Base-by-base conservation (phyloP, 108 stramenopile species). In the Aurantiochytrium sp. region DNA sequence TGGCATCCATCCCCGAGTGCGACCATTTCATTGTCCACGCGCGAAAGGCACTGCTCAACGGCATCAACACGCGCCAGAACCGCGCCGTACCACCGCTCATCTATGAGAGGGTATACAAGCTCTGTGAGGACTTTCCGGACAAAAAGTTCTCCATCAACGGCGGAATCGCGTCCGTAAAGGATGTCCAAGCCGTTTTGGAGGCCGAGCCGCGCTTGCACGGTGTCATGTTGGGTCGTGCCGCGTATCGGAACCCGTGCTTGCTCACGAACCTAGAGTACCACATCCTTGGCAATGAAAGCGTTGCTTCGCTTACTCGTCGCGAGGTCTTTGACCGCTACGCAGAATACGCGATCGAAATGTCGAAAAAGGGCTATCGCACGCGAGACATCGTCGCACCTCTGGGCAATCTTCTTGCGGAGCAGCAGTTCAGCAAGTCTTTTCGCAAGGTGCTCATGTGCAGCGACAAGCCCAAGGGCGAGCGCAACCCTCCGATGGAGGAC, bases 11-110 rank as follows among this genome's bases (percentile, higher is more conserved):
- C 4, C 94, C 96, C 43, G 91, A 92, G 42, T 89, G 90, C 8
- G 97, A 96, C 0, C 97, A 98, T 89, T 98, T 99, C 93, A 91
- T 95, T 35, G 91, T 99, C 2, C 99, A 99, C 90, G 98, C 99
- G 4, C 95, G 99, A 29, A 98, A 98, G 88, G 97, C 97, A 35
- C 96, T 99, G 14, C 90, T 99, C 72, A 90, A 90, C 21, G 96
- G 95, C 8, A 96, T 98, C 89, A 96, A 94, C 58, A 98, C 99
- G 21, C 95, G 96, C 23, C 96, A 98, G 87, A 99, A 99, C 94
- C 96, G 98, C 57, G 97, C 95, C 88, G 93, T 99, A 3, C 99
- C 99, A 5, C 98, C 97, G 19, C 92, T 99, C 69, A 94, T 95
- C 60, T 97, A 97, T 88, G 89, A 96, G 76, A 59, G 93, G 28